Evolutionary conservation across 768 basidiomycete genomes (phyloP).

Genomic region (Filobasidium wieringae): DNA sequence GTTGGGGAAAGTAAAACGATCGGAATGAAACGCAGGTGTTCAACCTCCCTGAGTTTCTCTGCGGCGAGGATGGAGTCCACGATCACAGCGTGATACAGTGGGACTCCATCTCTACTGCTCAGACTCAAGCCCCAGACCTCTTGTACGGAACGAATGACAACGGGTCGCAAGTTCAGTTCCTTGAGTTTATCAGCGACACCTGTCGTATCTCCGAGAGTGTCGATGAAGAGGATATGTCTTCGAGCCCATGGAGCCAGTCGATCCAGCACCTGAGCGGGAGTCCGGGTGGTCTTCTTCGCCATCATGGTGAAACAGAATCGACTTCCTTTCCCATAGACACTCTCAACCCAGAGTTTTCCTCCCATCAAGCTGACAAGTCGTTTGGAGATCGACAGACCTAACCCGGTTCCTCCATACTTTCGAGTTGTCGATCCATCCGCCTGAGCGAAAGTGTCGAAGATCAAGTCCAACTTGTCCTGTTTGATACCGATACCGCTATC

Average conservation of each 20-base stretch:
- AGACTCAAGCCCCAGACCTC: conserved; percentile 50
- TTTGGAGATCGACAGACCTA: conserved; percentile 69
- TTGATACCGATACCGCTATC: conserved; percentile 99
- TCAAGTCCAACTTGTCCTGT: conserved; percentile 92
- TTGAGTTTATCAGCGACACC: conserved; percentile 64
- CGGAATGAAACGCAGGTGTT: conserved; percentile 91
- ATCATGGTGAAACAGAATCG: conserved; percentile 85
- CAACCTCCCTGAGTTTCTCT: conserved; percentile 76
- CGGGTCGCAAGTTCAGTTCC: conserved; percentile 66
- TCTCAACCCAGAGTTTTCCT: conserved; percentile 98
- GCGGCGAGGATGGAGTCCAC: conserved; percentile 84
- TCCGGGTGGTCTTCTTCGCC: conserved; percentile 59
- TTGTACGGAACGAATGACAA: conserved; percentile 62
- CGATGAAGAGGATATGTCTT: conserved; percentile 81
- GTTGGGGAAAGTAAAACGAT: conserved; percentile 76
- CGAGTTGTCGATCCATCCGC: conserved; percentile 96
- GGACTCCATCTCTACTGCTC: conserved; percentile 51
- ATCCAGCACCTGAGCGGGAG: conserved; percentile 29
- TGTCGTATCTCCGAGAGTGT: conserved; percentile 64
- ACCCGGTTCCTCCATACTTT: conserved; percentile 44
- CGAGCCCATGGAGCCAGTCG: conserved; percentile 57
- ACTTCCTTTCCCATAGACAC: conserved; percentile 65
- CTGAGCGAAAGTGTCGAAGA: conserved; percentile 98
- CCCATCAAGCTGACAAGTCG: conserved; percentile 94
- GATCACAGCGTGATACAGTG: conserved; percentile 88